phyloP scores from a whole-genome alignment of 139 green algal genomes.

The Chlamydomonas schloesseri region DNA sequence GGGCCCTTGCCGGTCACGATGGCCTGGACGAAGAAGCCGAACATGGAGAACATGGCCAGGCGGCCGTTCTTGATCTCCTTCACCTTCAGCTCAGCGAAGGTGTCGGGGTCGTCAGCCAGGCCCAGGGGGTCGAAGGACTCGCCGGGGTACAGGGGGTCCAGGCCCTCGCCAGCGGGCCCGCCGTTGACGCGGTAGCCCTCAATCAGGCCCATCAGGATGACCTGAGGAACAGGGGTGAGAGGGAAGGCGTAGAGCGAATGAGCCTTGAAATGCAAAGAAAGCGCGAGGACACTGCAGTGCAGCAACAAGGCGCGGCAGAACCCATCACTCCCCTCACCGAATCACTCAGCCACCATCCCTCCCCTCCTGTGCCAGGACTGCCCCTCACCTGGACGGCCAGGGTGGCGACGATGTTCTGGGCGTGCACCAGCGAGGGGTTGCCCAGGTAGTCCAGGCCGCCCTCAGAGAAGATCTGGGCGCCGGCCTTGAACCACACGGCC shows the following conservation, averaged over 20 bases:
- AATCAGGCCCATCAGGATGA: slow-evolving; percentile 89
- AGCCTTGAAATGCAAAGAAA: background rate
- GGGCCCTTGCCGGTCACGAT: slow-evolving; percentile 85
- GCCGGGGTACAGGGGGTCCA: slow-evolving; percentile 93
- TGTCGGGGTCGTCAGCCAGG: slow-evolving; percentile 92
- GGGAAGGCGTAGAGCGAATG: too few species aligned
- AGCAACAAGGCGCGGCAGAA: too few species aligned
- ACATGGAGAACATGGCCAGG: slow-evolving; percentile 94
- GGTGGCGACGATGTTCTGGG: slow-evolving; percentile 95
- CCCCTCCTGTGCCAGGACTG: too few species aligned
- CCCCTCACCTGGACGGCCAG: slow-evolving; percentile 88
- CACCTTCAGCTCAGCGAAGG: slow-evolving; percentile 83
- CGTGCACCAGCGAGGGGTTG: slow-evolving; percentile 95
- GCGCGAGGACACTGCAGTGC: background rate
- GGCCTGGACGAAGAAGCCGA: slow-evolving; percentile 83
- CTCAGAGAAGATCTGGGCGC: slow-evolving; percentile 91
- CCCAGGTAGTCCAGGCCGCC: slow-evolving; percentile 95
- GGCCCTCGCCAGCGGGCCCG: slow-evolving; percentile 83
- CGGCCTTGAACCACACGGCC: slow-evolving; percentile 97
- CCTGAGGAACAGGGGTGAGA: background rate
- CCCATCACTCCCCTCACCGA: background rate
- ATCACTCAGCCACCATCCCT: too few species aligned
- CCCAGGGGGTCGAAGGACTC: slow-evolving; percentile 94
- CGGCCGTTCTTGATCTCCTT: slow-evolving; percentile 83
- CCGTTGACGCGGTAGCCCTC: slow-evolving; percentile 97